phyloP scores from a whole-genome alignment of 805 yeast genomes.

The Yamadazyma sp. region DNA sequence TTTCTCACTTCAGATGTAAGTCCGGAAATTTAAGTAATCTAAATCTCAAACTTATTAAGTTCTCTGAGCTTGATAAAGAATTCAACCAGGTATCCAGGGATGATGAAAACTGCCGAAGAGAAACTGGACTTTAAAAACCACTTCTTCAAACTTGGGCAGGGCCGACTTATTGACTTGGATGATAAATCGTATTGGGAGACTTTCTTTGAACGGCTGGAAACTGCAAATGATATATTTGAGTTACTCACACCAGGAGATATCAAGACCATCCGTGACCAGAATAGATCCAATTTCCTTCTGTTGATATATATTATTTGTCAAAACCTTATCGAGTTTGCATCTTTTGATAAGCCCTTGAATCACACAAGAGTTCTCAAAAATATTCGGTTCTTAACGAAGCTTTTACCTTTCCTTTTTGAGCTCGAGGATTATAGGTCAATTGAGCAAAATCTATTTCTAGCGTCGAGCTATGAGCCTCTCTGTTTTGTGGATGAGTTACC shows the following conservation, averaged over 20 bases:
- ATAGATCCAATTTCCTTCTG: slow-evolving; percentile 55
- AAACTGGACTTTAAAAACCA: slow-evolving; percentile 59
- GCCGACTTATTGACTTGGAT: slow-evolving; percentile 29
- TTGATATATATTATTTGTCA: slow-evolving; percentile 40
- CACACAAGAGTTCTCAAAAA: slow-evolving; percentile 53
- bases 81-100: background rate
- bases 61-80: background rate
- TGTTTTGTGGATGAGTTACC: slow-evolving; percentile 4
- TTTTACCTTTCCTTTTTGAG: slow-evolving; percentile 71
- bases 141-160: slow-evolving; percentile 56
- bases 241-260: slow-evolving; percentile 59
- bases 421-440: slow-evolving; percentile 23
- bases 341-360: slow-evolving; percentile 5
- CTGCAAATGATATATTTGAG: slow-evolving; percentile 57
- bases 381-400: slow-evolving; percentile 59
- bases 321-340: slow-evolving; percentile 23
- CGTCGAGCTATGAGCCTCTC: slow-evolving; percentile 9
- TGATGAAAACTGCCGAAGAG: slow-evolving; percentile 83
- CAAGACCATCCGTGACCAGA: slow-evolving; percentile 56
- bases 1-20: too few relatives aligned
- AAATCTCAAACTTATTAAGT: background rate
- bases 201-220: slow-evolving; percentile 41
- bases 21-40: too few relatives aligned
- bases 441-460: slow-evolving; percentile 30
- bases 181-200: slow-evolving; percentile 31